phyloP scores from a whole-genome alignment of 352 stramenopile genomes.

The Pythium diclinum region DNA sequence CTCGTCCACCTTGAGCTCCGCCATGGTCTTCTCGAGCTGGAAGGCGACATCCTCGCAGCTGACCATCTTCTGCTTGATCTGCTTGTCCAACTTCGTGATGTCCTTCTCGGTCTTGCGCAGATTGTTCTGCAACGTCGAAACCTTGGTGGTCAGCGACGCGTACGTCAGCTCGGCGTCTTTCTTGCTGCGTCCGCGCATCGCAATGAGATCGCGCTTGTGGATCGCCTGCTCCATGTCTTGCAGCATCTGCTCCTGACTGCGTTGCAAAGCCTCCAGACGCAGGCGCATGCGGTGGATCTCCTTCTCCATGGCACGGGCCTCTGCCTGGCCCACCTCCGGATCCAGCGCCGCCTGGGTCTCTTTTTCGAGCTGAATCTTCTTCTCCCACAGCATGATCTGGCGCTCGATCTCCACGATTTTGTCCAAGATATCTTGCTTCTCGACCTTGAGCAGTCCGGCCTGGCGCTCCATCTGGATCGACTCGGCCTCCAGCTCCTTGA shows the following conservation, averaged over 20 bases:
- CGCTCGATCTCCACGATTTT: conserved; percentile 91
- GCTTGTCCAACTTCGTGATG: conserved; percentile 54
- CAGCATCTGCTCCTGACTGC: conserved; percentile 92
- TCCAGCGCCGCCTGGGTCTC: conserved; percentile 94
- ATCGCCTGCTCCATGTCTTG: conserved; percentile 94
- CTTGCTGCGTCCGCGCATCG: conserved; percentile 79
- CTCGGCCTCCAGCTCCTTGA: conserved; percentile 89
- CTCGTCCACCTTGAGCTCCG: conserved; percentile 79
- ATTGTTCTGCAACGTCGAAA: conserved; percentile 75
- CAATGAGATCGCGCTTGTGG: conserved; percentile 91
- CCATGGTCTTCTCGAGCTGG: conserved; percentile 70
- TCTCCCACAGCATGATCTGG: conserved; percentile 94
- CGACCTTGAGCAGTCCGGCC: conserved; percentile 65
- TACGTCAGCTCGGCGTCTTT: conserved; percentile 84
- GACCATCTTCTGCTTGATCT: conserved; percentile 58
- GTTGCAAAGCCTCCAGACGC: conserved; percentile 86
- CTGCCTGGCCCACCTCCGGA: conserved; percentile 87
- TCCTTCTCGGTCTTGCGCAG: conserved; percentile 69
- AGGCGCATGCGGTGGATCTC: conserved; percentile 96
- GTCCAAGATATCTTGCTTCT: conserved; percentile 86
- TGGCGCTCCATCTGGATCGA: conserved; percentile 72
- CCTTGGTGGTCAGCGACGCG: conserved; percentile 81
- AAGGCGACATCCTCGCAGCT: conserved; percentile 64
- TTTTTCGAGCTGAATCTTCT: conserved; percentile 96
- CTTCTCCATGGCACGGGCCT: conserved; percentile 92